Evolutionary conservation across 1,284 basidiomycete genomes (phyloP).

Genomic region (Fomes fomentarius): DNA sequence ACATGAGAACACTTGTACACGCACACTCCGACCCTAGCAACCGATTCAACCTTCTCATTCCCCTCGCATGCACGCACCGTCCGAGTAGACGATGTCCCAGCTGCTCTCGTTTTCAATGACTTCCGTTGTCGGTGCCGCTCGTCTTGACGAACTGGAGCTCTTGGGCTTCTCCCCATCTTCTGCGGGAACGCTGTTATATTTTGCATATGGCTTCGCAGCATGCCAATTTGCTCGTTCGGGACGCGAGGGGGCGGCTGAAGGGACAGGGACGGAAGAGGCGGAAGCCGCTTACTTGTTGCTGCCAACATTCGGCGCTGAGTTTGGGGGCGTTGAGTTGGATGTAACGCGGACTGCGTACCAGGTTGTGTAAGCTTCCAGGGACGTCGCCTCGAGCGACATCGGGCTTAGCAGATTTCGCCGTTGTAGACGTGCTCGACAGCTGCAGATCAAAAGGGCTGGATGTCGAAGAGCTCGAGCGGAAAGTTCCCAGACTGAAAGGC

Average conservation of each 20-base stretch:
- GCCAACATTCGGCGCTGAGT: slow-evolving; percentile 60
- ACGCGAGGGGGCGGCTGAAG: too few species aligned
- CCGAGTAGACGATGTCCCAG: slow-evolving; percentile 69
- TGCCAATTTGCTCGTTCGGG: too few species aligned
- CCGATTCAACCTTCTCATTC: slow-evolving; percentile 64
- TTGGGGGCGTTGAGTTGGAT: background rate
- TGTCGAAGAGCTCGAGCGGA: too few species aligned
- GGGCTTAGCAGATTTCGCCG: slow-evolving; percentile 25
- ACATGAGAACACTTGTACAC: background rate
- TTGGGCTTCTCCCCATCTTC: too few species aligned
- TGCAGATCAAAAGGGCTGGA: too few species aligned
- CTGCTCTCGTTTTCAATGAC: slow-evolving; percentile 24
- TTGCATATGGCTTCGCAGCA: too few species aligned
- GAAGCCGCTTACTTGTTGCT: slow-evolving; percentile 61
- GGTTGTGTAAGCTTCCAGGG: slow-evolving; percentile 29
- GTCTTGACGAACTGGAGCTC: slow-evolving; percentile 7
- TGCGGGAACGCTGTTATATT: too few species aligned
- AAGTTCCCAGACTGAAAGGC: too few species aligned
- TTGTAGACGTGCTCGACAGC: too few species aligned
- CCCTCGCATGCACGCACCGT: slow-evolving; percentile 82
- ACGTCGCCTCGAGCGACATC: slow-evolving; percentile 30
- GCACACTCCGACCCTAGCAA: slow-evolving; percentile 71
- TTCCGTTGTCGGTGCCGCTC: slow-evolving; percentile 16
- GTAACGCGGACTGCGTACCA: slow-evolving; percentile 24
- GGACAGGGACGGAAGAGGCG: too few species aligned